phyloP scores from a whole-genome alignment of 192 early-diverging fungal species.

The Spizellomyces punctatus region DNA sequence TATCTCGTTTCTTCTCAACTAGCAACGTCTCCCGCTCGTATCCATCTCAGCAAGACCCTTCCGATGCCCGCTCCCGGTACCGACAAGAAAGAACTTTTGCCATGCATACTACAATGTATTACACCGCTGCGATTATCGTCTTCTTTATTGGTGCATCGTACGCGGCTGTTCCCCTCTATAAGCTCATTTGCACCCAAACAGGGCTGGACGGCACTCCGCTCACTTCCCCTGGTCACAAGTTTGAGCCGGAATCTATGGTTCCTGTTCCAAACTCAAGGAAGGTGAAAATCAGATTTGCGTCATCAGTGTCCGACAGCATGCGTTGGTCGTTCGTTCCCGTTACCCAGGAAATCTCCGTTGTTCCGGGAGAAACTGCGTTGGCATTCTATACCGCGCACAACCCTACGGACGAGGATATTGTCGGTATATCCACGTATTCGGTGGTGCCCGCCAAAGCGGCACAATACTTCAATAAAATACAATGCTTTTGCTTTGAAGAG shows the following conservation, averaged over 20 bases:
- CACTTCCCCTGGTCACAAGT: conserved; percentile 62
- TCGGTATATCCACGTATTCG: conserved; percentile 96
- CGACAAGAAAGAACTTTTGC: conserved; percentile 18
- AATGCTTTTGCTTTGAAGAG: conserved; percentile 99
- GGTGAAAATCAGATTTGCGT: conserved; percentile 62
- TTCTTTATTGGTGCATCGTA: conserved; percentile 84
- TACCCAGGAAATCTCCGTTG: conserved; percentile 80
- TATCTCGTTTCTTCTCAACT: too few relatives aligned
- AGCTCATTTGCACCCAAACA: conserved; percentile 91
- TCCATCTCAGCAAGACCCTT: background rate
- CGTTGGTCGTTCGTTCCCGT: conserved; percentile 92
- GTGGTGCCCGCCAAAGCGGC: conserved; percentile 91
- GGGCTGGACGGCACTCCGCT: conserved; percentile 88
- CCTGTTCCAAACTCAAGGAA: conserved; percentile 64
- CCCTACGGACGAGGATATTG: conserved; percentile 79
- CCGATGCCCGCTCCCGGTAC: background rate
- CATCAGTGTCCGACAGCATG: conserved; percentile 72
- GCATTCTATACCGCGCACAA: conserved; percentile 96
- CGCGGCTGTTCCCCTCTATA: conserved; percentile 94
- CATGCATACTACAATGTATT: conserved; percentile 58
- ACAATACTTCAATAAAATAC: conserved; percentile 99
- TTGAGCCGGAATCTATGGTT: conserved; percentile 64
- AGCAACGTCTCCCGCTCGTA: background rate
- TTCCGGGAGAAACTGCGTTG: conserved; percentile 94
- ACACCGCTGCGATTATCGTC: conserved; percentile 81